Evolutionary conservation across 1,139 yeast genomes (phyloP).

Genomic region (Debaryomyces sp.): DNA sequence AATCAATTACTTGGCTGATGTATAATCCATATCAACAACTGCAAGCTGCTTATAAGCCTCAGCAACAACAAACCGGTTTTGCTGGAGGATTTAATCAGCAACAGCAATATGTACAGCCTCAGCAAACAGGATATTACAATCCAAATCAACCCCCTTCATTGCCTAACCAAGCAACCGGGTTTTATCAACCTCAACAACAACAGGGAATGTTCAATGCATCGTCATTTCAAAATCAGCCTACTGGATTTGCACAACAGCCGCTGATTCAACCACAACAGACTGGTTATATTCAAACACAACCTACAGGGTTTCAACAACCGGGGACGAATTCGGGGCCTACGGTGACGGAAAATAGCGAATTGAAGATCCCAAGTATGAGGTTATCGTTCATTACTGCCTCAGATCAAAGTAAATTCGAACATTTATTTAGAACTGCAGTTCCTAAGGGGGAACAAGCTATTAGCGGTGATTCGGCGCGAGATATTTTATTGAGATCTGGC

Average conservation of each 20-base stretch:
- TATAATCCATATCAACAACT: conserved; percentile 49
- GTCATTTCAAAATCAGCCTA: conserved; percentile 18
- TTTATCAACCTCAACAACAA: conserved; percentile 23
- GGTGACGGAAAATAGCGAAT: conserved; percentile 36
- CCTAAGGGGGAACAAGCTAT: conserved; percentile 78
- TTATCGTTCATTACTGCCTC: conserved; percentile 81
- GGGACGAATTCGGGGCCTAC: conserved; percentile 25
- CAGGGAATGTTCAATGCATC: conserved; percentile 16
- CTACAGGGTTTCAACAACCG: conserved; percentile 36
- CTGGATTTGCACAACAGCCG: conserved; percentile 17
- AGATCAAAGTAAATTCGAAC: conserved; percentile 86
- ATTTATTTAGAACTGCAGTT: conserved; percentile 75
- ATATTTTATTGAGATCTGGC: conserved; percentile 79
- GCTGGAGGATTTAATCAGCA: conserved; percentile 25
- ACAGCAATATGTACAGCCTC: conserved; percentile 20
- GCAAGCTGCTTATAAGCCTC: conserved; percentile 34
- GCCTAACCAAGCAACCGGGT: conserved; percentile 22
- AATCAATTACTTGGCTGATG: conserved; percentile 25
- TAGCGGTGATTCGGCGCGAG: conserved; percentile 76
- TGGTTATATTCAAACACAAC: conserved; percentile 39
- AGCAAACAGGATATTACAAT: conserved; percentile 11
- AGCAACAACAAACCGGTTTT: conserved; percentile 31
- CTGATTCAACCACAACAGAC: conserved; percentile 32
- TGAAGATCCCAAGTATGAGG: conserved; percentile 67
- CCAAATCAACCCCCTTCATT: conserved; percentile 12